phyloP scores from a whole-genome alignment of 164 flowering plant species.

The Cinnamomum chago region DNA sequence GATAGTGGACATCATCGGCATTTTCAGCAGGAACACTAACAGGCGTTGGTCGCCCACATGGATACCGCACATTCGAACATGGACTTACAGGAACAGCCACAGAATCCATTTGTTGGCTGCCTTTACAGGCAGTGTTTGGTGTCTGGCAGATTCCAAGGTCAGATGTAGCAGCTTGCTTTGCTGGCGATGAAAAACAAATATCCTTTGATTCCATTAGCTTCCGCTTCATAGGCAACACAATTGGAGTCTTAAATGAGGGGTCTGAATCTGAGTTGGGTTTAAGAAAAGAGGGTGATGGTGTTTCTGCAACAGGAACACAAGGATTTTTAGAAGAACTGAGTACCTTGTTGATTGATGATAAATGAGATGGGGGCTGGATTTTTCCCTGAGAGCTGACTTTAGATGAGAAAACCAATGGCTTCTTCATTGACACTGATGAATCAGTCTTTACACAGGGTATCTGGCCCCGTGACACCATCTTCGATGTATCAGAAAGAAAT shows the following conservation, averaged over 20 bases:
- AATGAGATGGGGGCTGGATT: slow-evolving; percentile 28
- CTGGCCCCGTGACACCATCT: slow-evolving; percentile 23
- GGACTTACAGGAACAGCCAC: slow-evolving; percentile 45
- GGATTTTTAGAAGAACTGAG: slow-evolving; percentile 31
- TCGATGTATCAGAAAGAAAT: slow-evolving; percentile 45
- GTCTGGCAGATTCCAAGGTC: slow-evolving; percentile 50
- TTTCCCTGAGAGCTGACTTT: slow-evolving; percentile 45
- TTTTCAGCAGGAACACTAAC: slow-evolving; percentile 26
- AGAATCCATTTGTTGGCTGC: slow-evolving; percentile 34
- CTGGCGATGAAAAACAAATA: slow-evolving; percentile 33
- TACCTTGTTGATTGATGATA: slow-evolving; percentile 28
- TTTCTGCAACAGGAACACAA: slow-evolving; percentile 31
- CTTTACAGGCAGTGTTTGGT: slow-evolving; percentile 41
- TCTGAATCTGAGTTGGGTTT: slow-evolving; percentile 41
- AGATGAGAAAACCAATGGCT: slow-evolving; percentile 48
- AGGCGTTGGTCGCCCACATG: slow-evolving; percentile 27
- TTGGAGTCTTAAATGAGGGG: slow-evolving; percentile 56
- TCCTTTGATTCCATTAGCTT: slow-evolving; percentile 73
- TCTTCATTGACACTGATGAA: slow-evolving; percentile 45
- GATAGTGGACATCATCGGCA: slow-evolving; percentile 41
- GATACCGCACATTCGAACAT: slow-evolving; percentile 35
- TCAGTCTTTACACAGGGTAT: slow-evolving; percentile 33
- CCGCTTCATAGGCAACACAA: slow-evolving; percentile 69
- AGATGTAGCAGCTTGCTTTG: slow-evolving; percentile 50
- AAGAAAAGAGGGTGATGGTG: slow-evolving; percentile 24